phyloP scores from a whole-genome alignment of 176 grass and related monocot genomes.

The Zea luxurians region DNA sequence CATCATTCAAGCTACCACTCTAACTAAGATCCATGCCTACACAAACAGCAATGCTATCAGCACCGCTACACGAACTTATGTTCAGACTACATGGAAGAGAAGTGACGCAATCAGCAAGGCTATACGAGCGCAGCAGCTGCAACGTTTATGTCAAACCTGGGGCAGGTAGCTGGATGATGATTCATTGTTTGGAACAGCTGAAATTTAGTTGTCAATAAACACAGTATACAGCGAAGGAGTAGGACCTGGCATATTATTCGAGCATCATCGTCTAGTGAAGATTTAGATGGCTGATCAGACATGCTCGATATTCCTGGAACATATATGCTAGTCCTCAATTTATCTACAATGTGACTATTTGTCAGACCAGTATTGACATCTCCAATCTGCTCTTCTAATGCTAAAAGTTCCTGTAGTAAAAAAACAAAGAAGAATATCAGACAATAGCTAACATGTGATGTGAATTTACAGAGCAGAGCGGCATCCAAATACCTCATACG shows the following conservation, averaged over 20 bases:
- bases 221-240: constrained; percentile 38
- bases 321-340: constrained; percentile 56
- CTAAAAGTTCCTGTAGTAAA: constrained; percentile 64
- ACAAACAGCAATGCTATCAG: too few species aligned
- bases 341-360: constrained; percentile 53
- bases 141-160: background rate
- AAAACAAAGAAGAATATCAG: constrained; percentile 17
- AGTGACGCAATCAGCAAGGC: background rate
- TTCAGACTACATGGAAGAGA: too few species aligned
- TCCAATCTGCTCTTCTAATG: constrained; percentile 70
- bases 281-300: constrained; percentile 39
- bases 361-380: constrained; percentile 70
- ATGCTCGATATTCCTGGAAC: constrained; percentile 39
- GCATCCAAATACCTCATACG: constrained; percentile 60
- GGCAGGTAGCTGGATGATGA: constrained; percentile 10
- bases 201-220: constrained; percentile 19
- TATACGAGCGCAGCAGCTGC: background rate
- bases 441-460: constrained; percentile 3
- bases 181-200: constrained; percentile 3
- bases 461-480: background rate
- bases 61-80: too few species aligned
- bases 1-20: too few species aligned
- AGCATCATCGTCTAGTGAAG: constrained; percentile 56
- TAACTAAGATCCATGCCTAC: too few species aligned
- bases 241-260: constrained; percentile 80